These are phyloP conservation scores for Aegilops bicornis DNA, from an alignment of 176 grass and related monocot genomes.

Conservation along the genomic window DNA sequence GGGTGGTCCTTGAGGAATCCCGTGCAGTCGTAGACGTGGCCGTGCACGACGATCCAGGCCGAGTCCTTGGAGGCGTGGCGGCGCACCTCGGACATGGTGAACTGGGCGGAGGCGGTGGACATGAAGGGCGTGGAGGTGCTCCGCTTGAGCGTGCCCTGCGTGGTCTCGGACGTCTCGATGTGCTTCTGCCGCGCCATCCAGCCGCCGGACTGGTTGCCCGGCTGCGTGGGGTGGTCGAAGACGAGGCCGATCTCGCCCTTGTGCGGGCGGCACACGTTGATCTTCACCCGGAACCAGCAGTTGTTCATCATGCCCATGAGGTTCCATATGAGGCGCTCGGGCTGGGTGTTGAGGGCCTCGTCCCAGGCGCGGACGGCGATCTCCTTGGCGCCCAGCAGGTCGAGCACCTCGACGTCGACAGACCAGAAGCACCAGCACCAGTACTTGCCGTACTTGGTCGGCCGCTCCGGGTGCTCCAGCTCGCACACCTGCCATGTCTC, in stretches of 20 bases:
- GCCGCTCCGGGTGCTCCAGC: constrained; percentile 62
- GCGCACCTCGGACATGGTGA: constrained; percentile 61
- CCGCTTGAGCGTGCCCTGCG: constrained; percentile 48
- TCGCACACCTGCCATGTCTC: constrained; percentile 63
- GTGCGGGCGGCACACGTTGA: constrained; percentile 55
- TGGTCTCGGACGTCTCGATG: constrained; percentile 31
- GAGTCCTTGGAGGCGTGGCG: constrained; percentile 58
- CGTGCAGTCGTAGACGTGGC: constrained; percentile 83
- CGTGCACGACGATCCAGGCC: constrained; percentile 83
- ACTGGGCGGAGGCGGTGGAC: constrained; percentile 26
- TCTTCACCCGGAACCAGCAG: constrained; percentile 84
- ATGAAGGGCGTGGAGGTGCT: constrained; percentile 59
- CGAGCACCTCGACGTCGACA: constrained; percentile 59
- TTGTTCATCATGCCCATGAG: constrained; percentile 99
- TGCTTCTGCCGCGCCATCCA: constrained; percentile 72
- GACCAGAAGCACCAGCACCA: constrained; percentile 99
- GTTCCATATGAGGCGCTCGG: constrained; percentile 85
- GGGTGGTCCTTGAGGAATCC: constrained; percentile 87
- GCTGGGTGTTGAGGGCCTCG: constrained; percentile 75
- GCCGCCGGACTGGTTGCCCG: constrained; percentile 62
- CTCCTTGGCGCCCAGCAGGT: constrained; percentile 75
- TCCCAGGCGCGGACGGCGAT: constrained; percentile 90
- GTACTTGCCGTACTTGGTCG: constrained; percentile 74
- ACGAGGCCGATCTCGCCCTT: constrained; percentile 60
- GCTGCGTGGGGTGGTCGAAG: constrained; percentile 84